These are phyloP conservation scores for Uromyces viciae-fabae DNA, from an alignment of 1,284 basidiomycete genomes.

Conservation along the genomic window DNA sequence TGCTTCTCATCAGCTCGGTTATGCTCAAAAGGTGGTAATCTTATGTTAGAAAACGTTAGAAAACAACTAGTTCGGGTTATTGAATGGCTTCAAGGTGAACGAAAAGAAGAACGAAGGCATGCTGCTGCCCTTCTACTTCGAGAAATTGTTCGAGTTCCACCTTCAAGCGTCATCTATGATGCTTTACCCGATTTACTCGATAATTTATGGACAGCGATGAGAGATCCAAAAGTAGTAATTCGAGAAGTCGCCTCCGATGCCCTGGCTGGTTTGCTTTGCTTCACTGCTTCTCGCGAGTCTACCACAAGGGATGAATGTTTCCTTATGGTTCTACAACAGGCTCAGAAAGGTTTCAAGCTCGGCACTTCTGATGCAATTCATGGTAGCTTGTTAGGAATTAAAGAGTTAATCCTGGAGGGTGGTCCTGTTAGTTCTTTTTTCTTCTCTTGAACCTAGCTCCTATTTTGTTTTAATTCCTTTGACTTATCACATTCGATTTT, in stretches of 20 bases:
- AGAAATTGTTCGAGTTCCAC: constrained; percentile 75
- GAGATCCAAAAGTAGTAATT: constrained; percentile 65
- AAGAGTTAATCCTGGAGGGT: constrained; percentile 84
- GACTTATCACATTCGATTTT: not conserved
- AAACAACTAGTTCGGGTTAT: constrained; percentile 53
- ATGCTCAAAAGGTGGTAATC: constrained; percentile 51
- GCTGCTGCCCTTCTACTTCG: constrained; percentile 83
- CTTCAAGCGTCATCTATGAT: constrained; percentile 69
- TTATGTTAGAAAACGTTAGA: constrained; percentile 52
- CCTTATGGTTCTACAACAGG: constrained; percentile 78
- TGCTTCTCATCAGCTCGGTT: constrained; percentile 48
- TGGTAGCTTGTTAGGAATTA: constrained; percentile 85
- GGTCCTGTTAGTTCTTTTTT: constrained; percentile 67
- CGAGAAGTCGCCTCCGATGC: constrained; percentile 86
- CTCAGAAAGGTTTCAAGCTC: constrained; percentile 77
- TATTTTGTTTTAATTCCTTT: not conserved
- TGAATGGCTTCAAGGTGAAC: constrained; percentile 54
- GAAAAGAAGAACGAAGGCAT: constrained; percentile 67
- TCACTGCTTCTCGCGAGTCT: constrained; percentile 54
- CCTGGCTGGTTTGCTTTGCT: constrained; percentile 72
- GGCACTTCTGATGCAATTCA: constrained; percentile 77
- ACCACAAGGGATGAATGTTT: constrained; percentile 60
- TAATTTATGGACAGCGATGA: constrained; percentile 79
- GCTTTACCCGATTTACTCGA: constrained; percentile 82
- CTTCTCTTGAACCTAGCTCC: not conserved